Evolutionary conservation across 2,329 filamentous ascomycete genomes (phyloP).

Genomic region (Penicillium sp.): DNA sequence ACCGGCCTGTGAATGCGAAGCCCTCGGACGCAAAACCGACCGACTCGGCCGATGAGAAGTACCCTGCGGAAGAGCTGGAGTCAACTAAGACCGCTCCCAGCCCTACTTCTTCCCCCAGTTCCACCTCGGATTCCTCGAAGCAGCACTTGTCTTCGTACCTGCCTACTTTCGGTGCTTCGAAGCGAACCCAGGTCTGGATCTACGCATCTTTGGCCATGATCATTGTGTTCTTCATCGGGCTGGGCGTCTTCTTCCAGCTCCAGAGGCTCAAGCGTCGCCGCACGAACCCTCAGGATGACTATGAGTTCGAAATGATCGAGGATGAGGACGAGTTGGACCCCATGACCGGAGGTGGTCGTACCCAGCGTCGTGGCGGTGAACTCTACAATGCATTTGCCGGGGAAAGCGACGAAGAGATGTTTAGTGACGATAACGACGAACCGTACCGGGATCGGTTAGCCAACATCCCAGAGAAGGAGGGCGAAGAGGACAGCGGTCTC

Average conservation of each 20-base stretch:
- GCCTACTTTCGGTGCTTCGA: constrained; percentile 84
- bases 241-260: constrained; percentile 78
- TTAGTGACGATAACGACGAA: constrained; percentile 47
- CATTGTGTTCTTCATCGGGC: constrained; percentile 72
- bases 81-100: constrained; percentile 26
- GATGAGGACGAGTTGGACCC: constrained; percentile 63
- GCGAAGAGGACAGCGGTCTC: constrained; percentile 14
- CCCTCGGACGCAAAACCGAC: constrained; percentile 53
- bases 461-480: constrained; percentile 22
- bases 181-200: constrained; percentile 89
- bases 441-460: constrained; percentile 33
- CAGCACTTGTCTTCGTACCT: constrained; percentile 79
- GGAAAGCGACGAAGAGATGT: constrained; percentile 74
- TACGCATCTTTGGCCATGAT: constrained; percentile 85
- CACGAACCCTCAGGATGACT: constrained; percentile 74
- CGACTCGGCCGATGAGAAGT: constrained; percentile 24
- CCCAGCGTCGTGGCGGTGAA: constrained; percentile 70
- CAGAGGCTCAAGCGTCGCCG: constrained; percentile 73
- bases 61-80: constrained; percentile 5
- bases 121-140: constrained; percentile 19
- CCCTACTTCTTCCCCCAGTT: constrained; percentile 29
- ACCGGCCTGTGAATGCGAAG: constrained; percentile 64
- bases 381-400: constrained; percentile 97
- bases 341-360: constrained; percentile 48
- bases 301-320: constrained; percentile 91